Base-by-base conservation (phyloP, 345 rosid genomes). In the Acer saccharum region DNA sequence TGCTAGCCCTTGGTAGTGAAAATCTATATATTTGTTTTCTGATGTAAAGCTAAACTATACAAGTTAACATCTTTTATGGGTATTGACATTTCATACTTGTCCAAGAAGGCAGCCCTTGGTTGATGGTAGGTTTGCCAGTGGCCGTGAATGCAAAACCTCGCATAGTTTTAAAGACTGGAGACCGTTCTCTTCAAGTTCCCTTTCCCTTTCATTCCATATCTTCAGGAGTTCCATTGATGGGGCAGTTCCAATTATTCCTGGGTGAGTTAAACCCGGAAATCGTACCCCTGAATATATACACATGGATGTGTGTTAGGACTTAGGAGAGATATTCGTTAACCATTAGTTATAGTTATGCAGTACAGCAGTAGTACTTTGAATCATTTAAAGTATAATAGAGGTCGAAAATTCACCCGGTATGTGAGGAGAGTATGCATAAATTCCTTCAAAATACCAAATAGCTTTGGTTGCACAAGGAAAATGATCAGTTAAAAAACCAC, bases 391-490 rank as follows among this genome's bases (percentile, higher is more conserved):
- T 55, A 66, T 65, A 69, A 57, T 4, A 16, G 50, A 44, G 20
- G 35, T 23, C 41, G 67, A 55, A 63, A 76, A 55, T 10, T 76
- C 72, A 92, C 99, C 98, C 3, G 95, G 95, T 68, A 93, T 91
- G 6, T 92, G 97, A 68, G 97, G 98, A 77, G 99, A 95, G 77
- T 89, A 87, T 11, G 98, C 94, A 73, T 89, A 91, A 27, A 95
- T 93, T 65, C 99, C 98, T 87, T 95, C 94, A 58, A 92, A 92
- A 75, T 92, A 89, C 97, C 99, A 95, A 84, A 95, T 92, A 75
- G 98, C 98, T 86, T 93, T 95, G 65, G 93, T 86, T 3, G 99
- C 95, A 74, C 87, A 69, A 55, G 99, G 99, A 72, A 95, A 92
- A 85, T 93, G 98, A 72, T 93, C 99, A 11, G 98, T 95, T 78